Evolutionary conservation across 2,329 filamentous ascomycete genomes (phyloP), one percentile per base, ranked within the genome.

Genomic region (Gremmenia infestans): DNA sequence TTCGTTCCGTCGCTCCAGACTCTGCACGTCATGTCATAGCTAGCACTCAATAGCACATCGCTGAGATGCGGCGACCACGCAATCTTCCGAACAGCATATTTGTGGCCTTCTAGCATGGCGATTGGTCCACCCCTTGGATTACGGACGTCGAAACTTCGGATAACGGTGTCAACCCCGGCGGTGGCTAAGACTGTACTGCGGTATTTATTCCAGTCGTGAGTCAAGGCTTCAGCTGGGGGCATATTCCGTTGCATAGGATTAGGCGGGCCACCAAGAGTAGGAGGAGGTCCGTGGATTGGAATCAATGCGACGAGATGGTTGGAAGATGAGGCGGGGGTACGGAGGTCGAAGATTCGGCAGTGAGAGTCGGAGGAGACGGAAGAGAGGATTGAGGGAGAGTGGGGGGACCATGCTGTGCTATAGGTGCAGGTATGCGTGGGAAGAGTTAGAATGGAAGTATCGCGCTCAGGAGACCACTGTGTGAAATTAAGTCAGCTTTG

Each of bases 161-260:
- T 86, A 17, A 87, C 76, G 53, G 89, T 82, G 72, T 99, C 94
- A 3, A 97, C 94, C 53, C 94, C 93, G 1, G 85, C 94, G 0
- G 91, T 91, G 0, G 94, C 94, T 53, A 99, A 77, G 25, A 97
- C 78, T 0, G 85, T 87, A 63, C 91, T 85, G 40, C 88, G 83
- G 74, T 99, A 99, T 73, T 99, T 99, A 76, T 99, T 99, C 94
- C 94, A 99, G 72, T 99, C 94, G 73, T 97, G 94, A 0, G 92
- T 96, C 35, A 99, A 81, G 39, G 90, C 84, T 76, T 99, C 94
- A 9, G 74, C 69, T 28, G 73, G 74, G 50, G 67, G 71, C 56
- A 63, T 68, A 28, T 61, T 64, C 52, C 64, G 68, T 15, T 68
- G 65, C 28, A 67, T 65, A 12, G 63, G 60, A 60, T 65, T 63